These are phyloP conservation scores for Vitis cinerea DNA, from an alignment of 164 flowering plant species.

Conservation along the genomic window DNA sequence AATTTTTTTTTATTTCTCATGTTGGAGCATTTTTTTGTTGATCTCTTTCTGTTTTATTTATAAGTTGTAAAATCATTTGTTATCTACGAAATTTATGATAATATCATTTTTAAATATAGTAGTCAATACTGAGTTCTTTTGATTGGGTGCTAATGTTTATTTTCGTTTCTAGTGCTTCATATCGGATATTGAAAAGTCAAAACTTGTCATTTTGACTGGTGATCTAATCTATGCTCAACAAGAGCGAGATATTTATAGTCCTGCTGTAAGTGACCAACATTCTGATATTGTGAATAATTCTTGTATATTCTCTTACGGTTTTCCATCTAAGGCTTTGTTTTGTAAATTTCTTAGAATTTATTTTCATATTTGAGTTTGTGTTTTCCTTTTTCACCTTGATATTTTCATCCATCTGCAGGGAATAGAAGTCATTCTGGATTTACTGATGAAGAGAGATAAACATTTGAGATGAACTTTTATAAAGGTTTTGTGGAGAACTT, in stretches of 20 bases:
- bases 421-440: slow-evolving; percentile 95
- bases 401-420: slow-evolving; percentile 39
- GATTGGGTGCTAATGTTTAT: neutral
- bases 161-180: too few species aligned
- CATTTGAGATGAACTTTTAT: slow-evolving; percentile 50
- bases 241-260: slow-evolving; percentile 89
- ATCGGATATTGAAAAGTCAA: slow-evolving; percentile 88
- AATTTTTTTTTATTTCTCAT: neutral
- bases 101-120: neutral
- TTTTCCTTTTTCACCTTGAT: neutral
- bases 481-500: slow-evolving; percentile 88
- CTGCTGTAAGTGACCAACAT: slow-evolving; percentile 67
- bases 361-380: too few species aligned
- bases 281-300: neutral
- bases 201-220: slow-evolving; percentile 96
- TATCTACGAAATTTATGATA: neutral
- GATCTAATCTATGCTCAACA: slow-evolving; percentile 95
- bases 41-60: neutral
- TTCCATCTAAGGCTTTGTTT: too few species aligned
- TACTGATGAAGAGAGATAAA: slow-evolving; percentile 88
- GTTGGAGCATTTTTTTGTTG: neutral
- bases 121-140: neutral
- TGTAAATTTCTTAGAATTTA: too few species aligned
- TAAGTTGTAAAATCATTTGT: too few species aligned
- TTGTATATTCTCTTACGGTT: too few species aligned